These are phyloP conservation scores for Cercospora sojina DNA, from an alignment of 2,329 filamentous ascomycete species.

Conservation along the genomic window DNA sequence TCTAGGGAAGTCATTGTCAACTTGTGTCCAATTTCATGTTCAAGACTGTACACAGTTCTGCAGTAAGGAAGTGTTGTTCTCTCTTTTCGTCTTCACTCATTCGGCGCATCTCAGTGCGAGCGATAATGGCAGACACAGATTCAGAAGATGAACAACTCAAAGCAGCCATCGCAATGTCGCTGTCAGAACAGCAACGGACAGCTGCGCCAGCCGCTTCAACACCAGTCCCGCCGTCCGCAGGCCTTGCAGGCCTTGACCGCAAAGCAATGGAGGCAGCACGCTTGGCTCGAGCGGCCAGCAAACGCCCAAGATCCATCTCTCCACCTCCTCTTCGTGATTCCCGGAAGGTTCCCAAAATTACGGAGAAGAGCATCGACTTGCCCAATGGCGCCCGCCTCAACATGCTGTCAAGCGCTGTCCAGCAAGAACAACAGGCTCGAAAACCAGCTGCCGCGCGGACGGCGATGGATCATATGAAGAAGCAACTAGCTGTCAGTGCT, in stretches of 20 bases:
- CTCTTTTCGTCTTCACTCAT: not conserved
- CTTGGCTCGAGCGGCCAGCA: constrained; percentile 64
- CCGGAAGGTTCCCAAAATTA: constrained; percentile 32
- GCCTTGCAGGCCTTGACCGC: constrained; percentile 63
- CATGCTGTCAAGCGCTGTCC: constrained; percentile 28
- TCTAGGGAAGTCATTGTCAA: not conserved
- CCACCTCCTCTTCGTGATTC: constrained; percentile 33
- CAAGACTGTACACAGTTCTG: constrained; percentile 1
- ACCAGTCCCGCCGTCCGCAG: constrained; percentile 2
- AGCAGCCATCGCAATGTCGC: constrained; percentile 54
- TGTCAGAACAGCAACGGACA: constrained; percentile 15
- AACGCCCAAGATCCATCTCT: constrained; percentile 55
- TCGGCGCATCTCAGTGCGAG: not conserved
- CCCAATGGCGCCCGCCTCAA: constrained; percentile 30
- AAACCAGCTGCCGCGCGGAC: constrained; percentile 28
- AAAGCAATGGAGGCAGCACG: constrained; percentile 85
- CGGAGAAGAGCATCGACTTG: constrained; percentile 21
- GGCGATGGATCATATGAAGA: constrained; percentile 26
- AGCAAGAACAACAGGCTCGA: constrained; percentile 24
- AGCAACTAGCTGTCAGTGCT: not conserved
- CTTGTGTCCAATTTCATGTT: not conserved
- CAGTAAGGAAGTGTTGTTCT: constrained; percentile 7
- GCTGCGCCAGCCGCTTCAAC: not conserved
- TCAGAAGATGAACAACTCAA: constrained; percentile 62
- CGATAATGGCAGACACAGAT: constrained; percentile 19